A percentile compares a stretch with the other conserved stretches of the same genome.
Conservation (phyloP, 352 stramenopile genomes). For the Pythium apleroticum region DNA sequence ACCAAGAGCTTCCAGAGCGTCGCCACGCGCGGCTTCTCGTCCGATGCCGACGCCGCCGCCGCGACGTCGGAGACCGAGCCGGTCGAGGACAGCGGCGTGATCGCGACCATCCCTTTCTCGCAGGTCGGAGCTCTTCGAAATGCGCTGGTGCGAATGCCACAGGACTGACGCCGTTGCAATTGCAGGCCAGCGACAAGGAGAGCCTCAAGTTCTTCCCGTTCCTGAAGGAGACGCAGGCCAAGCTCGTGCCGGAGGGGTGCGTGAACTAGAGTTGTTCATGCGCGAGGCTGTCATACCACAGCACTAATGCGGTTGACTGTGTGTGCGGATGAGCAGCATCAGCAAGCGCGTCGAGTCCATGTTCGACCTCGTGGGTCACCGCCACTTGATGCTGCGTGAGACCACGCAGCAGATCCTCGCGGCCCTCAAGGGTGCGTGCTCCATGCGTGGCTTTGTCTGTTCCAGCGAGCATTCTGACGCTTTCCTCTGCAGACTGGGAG, state of each 20-base stretch:
- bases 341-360: constrained; percentile 69
- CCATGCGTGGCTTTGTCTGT: neutral
- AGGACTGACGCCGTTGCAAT: constrained; percentile 38
- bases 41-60: constrained; percentile 26
- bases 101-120: constrained; percentile 56
- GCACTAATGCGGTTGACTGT: neutral
- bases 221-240: constrained; percentile 70
- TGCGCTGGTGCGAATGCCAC: neutral
- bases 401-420: constrained; percentile 73
- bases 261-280: no score
- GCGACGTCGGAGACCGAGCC: constrained; percentile 9
- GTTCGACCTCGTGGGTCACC: constrained; percentile 82
- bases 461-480: neutral
- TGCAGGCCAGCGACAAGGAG: constrained; percentile 33
- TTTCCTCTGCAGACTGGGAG: constrained; percentile 49
- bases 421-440: constrained; percentile 56
- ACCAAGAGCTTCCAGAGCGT: constrained; percentile 19
- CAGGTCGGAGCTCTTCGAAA: constrained; percentile 32
- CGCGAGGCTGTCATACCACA: neutral
- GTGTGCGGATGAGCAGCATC: constrained; percentile 35
- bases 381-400: constrained; percentile 86
- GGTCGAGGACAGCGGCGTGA: constrained; percentile 37
- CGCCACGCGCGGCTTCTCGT: constrained; percentile 40
- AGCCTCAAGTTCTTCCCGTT: constrained; percentile 82
- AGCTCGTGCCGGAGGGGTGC: constrained; percentile 70